Base-by-base conservation (phyloP, 805 yeast genomes). In the Metschnikowia gruessii region DNA sequence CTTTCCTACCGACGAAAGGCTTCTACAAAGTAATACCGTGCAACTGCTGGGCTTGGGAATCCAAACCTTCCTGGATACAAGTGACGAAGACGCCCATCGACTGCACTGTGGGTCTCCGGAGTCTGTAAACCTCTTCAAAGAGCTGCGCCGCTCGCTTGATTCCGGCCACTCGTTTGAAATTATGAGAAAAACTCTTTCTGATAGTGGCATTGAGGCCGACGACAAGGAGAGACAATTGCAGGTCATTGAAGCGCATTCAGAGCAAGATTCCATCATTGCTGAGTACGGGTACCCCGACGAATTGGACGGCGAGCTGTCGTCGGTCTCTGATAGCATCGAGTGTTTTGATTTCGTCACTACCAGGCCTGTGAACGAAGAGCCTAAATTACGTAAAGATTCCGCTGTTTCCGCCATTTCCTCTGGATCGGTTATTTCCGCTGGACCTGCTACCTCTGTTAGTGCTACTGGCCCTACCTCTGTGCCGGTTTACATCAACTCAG, bases 1-100 rank as follows among this genome's bases (percentile, higher is more conserved):
- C 10, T 72, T 70, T 52, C 74, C 75, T 2, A 40, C 59, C 4
- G 43, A 45, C 36, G 45, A 48, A n/a, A 46, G 39, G 13, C 44
- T 51, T 6, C 46, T 48, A n/a, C 26, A 43, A 12, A 48, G 53
- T 40, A 38, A 34, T 18, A 37, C 30, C 10, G 40, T 55, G 18
- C 36, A 36, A 39, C 48, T 52, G 36, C 29, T 18, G 15, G 59
- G 59, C 1, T 42, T 55, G 35, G 59, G 59, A 1, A 55, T 55
- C 37, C 47, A 52, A 35, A 51, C 56, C 8, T 31, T 40, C 11
- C 46, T 37, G 45, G 43, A 50, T 10, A 33, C 49, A n/a, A 43
- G 40, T 15, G 44, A 24, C 18, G 49, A 41, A 12, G 34, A 21
- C 11, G n/a, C 35, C 15, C 38, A 28, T 5, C 19, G 21, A 6